These are phyloP conservation scores for Funneliformis caledonium DNA, from an alignment of 371 early-diverging fungal species.

Conservation along the genomic window DNA sequence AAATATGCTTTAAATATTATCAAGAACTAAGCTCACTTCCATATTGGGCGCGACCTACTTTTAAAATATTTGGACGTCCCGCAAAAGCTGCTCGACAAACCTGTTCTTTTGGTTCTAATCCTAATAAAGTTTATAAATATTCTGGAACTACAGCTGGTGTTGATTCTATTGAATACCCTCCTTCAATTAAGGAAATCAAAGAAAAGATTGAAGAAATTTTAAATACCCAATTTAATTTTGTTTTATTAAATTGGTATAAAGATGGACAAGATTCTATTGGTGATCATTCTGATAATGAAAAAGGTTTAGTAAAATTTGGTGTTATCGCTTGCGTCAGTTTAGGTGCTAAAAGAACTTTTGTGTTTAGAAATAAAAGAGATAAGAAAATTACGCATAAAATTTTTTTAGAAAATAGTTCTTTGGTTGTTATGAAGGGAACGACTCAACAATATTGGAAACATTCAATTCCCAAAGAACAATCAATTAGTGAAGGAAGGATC, in stretches of 20 bases:
- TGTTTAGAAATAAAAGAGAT: slow-evolving; percentile 28
- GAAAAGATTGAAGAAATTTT: slow-evolving; percentile 29
- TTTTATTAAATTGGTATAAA: slow-evolving; percentile 39
- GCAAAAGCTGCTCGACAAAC: slow-evolving; percentile 13
- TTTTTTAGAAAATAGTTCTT: slow-evolving; percentile 16
- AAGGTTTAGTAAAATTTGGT: not conserved
- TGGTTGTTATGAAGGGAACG: slow-evolving; percentile 34
- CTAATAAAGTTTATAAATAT: slow-evolving; percentile 28
- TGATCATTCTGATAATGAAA: slow-evolving; percentile 36
- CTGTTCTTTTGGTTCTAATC: slow-evolving; percentile 28
- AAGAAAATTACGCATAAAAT: slow-evolving; percentile 5
- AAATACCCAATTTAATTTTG: slow-evolving; percentile 34
- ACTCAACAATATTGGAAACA: slow-evolving; percentile 38
- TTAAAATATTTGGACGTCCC: slow-evolving; percentile 30
- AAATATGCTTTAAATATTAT: not conserved
- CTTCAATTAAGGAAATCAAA: slow-evolving; percentile 8
- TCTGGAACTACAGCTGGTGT: slow-evolving; percentile 24
- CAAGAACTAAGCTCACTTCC: slow-evolving; percentile 9
- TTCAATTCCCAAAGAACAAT: slow-evolving; percentile 29
- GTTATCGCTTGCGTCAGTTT: slow-evolving; percentile 29
- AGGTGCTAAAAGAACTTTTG: slow-evolving; percentile 27
- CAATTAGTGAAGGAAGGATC: slow-evolving; percentile 19
- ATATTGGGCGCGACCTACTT: slow-evolving; percentile 27
- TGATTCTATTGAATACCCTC: slow-evolving; percentile 32
- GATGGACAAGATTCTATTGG: slow-evolving; percentile 34